Conservation (phyloP, 129 eudicot species). For the Kitagawia praeruptora region DNA sequence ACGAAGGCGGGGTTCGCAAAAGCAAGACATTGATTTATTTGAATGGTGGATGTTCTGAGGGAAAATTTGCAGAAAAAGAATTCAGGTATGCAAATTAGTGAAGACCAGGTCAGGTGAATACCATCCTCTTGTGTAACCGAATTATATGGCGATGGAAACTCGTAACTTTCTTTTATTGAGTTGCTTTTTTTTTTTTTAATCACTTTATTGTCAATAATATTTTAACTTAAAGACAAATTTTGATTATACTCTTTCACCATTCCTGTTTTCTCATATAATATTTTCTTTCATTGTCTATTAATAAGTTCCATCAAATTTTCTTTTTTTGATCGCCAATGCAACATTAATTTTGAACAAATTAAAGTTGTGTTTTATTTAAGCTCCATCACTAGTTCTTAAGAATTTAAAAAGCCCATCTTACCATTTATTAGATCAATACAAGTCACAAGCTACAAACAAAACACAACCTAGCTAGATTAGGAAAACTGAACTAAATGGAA, state of each 20-base stretch:
- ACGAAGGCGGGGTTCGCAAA: not conserved
- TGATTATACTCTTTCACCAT: not conserved
- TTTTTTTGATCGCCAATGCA: too few relatives aligned
- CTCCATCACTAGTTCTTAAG: too few relatives aligned
- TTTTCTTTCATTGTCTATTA: too few relatives aligned
- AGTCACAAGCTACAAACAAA: not conserved
- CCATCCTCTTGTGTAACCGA: conserved; percentile 11
- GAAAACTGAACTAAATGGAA: not conserved
- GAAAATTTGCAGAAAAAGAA: not conserved
- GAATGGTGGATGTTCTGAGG: not conserved
- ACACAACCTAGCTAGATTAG: not conserved
- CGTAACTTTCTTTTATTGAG: not conserved
- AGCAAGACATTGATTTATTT: not conserved
- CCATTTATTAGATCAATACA: not conserved
- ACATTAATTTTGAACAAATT: too few relatives aligned
- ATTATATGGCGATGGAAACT: conserved; percentile 5
- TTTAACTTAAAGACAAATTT: too few relatives aligned
- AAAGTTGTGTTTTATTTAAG: too few relatives aligned
- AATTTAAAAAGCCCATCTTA: too few relatives aligned
- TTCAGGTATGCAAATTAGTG: not conserved
- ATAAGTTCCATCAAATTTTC: too few relatives aligned
- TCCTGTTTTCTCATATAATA: not conserved
- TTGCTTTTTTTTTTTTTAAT: not conserved
- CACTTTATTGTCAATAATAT: not conserved
- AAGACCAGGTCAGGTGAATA: conserved; percentile 15